Evolutionary conservation across 805 yeast species (phyloP).

Genomic region (Wickerhamomyces queroliae): DNA sequence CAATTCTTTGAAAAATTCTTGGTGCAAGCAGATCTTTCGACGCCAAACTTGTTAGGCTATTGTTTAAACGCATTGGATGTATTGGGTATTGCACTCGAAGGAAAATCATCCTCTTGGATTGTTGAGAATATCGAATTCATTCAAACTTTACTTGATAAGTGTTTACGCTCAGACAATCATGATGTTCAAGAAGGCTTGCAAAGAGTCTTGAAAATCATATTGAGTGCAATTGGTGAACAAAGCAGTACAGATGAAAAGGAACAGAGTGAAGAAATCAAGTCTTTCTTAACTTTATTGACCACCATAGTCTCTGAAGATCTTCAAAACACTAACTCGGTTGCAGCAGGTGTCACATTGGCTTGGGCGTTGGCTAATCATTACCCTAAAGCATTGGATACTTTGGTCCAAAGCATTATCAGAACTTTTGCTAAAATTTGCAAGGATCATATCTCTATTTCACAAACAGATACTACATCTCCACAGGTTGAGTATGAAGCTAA

Average conservation of each 20-base stretch:
- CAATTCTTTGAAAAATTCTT: slow-evolving; percentile 85
- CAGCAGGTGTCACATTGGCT: slow-evolving; percentile 79
- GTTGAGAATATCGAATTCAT: slow-evolving; percentile 61
- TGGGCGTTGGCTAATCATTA: slow-evolving; percentile 76
- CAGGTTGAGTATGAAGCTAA: slow-evolving; percentile 65
- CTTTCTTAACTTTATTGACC: slow-evolving; percentile 55
- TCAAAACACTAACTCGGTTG: slow-evolving; percentile 63
- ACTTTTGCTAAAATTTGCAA: slow-evolving; percentile 86
- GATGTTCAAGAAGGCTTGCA: slow-evolving; percentile 84
- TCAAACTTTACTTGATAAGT: slow-evolving; percentile 70
- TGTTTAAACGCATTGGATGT: slow-evolving; percentile 92
- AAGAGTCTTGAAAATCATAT: slow-evolving; percentile 62
- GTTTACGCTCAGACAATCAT: slow-evolving; percentile 75
- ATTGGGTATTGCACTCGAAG: slow-evolving; percentile 72
- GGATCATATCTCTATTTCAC: slow-evolving; percentile 66
- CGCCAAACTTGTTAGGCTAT: slow-evolving; percentile 65
- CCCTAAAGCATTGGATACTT: slow-evolving; percentile 69
- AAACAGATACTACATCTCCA: slow-evolving; percentile 29
- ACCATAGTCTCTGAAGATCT: slow-evolving; percentile 77
- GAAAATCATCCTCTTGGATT: slow-evolving; percentile 77
- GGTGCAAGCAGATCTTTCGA: slow-evolving; percentile 67
- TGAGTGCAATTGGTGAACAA: slow-evolving; percentile 56
- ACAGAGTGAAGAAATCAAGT: slow-evolving; percentile 55
- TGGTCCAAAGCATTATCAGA: slow-evolving; percentile 74
- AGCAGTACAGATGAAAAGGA: slow-evolving; percentile 41